These are phyloP conservation scores for Lanmaoa rubissima DNA, from an alignment of 768 basidiomycete species.

Conservation along the genomic window DNA sequence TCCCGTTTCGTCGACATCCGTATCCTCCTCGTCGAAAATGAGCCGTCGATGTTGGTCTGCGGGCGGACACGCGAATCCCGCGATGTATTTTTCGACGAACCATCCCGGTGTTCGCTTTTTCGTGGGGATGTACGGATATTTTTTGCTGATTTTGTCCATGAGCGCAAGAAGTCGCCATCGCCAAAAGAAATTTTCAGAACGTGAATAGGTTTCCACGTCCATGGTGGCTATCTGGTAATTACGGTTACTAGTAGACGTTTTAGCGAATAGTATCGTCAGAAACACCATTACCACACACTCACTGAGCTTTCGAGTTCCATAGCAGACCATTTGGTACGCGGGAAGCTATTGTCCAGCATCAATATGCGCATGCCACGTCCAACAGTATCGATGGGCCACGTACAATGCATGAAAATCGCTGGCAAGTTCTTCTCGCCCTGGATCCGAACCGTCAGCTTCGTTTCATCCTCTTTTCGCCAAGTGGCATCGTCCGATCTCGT, in stretches of 20 bases:
- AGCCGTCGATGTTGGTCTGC: conserved; percentile 33
- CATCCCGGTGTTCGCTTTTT: conserved; percentile 47
- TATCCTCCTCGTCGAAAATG: conserved; percentile 34
- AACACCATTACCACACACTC: not conserved
- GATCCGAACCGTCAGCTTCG: conserved; percentile 40
- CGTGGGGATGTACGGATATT: conserved; percentile 33
- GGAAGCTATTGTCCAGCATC: conserved; percentile 23
- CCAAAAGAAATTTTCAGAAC: conserved; percentile 49
- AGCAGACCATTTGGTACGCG: conserved; percentile 31
- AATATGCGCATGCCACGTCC: not conserved
- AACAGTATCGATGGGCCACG: conserved; percentile 1
- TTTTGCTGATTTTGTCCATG: conserved; percentile 44
- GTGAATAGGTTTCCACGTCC: conserved; percentile 40
- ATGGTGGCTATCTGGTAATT: conserved; percentile 46
- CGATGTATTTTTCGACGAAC: conserved; percentile 45
- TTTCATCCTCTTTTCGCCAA: conserved; percentile 13
- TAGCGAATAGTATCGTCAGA: not conserved
- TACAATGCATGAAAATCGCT: conserved; percentile 43
- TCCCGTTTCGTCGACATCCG: conserved; percentile 31
- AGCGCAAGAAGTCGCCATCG: conserved; percentile 48
- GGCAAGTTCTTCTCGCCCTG: conserved; percentile 40
- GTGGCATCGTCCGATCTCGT: conserved; percentile 14
- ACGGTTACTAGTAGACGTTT: conserved; percentile 35
- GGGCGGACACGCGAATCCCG: conserved; percentile 23
- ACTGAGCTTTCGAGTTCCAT: conserved; percentile 33